Evolutionary conservation across 2,329 filamentous ascomycete species (phyloP), one percentile per base, ranked within the genome.

Genomic region (Xylaria sp.): DNA sequence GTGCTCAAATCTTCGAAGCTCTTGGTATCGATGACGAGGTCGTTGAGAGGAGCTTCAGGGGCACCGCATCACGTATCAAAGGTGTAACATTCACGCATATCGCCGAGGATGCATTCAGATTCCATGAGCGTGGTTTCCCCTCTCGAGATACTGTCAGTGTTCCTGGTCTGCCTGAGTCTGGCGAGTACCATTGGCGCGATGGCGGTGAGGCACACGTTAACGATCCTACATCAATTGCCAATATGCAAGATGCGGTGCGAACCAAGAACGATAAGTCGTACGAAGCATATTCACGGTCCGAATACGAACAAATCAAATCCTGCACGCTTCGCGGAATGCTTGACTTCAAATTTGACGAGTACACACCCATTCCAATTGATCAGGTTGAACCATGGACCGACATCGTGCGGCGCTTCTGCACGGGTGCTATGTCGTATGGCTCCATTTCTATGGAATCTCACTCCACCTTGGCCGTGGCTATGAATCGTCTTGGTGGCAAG

Each of bases 211-310:
- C 94, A 66, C 95, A 98, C 81, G 88, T 98, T 81, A 98, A 98
- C 81, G 94, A 97, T 75, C 95, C 95, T 6, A 90, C 91, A 55
- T 94, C 93, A 70, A 97, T 98, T 82, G 95, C 95, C 76, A 97
- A 97, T 81, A 93, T 98, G 68, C 95, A 97, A 80, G 95, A 98
- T 79, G 95, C 95, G 13, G 95, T 97, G 17, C 92, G 95, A 66
- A 95, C 91, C 70, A 97, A 97, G 89, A 97, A 98, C 76, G 94
- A 97, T 84, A 97, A 97, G 83, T 97, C 95, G 0, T 98, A 97
- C 80, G 94, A 97, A 81, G 94, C 95, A 0, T 98, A 98, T 82
- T 97, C 95, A 0, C 88, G 91, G 69, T 92, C 93, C 2, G 94
- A 96, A 79, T 97, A 97, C 77, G 94, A 97, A 83, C 92, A 96